Base-by-base conservation (phyloP, 805 yeast species). In the Candida golubevii region DNA sequence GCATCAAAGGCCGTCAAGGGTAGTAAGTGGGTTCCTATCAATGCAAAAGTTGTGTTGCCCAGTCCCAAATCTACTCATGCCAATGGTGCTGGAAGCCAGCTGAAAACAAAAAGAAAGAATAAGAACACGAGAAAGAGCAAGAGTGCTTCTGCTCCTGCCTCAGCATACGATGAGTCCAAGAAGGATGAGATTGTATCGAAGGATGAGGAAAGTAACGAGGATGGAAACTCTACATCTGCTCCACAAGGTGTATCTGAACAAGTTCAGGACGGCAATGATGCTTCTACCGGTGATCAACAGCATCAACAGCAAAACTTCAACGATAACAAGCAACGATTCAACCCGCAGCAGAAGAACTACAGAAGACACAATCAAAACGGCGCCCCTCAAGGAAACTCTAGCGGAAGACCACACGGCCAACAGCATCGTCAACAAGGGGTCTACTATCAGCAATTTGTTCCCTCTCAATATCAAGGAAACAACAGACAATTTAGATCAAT, bases 1-100 rank as follows among this genome's bases (percentile, higher is more conserved):
- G 38, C 30, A 15, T 42, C 56, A 14, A 68, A 69, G 49, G 67
- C 68, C 50, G 63, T 66, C 50, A 71, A 70, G 53, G 71, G 74
- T 14, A 69, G 61, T 50, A 68, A 71, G 51, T 71, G 76, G 76
- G 72, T 71, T 26, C 76, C 76, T 13, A 65, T 71, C 43, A 61
- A 52, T 44, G 74, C 74, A 29, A 71, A 71, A 50, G 72, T 71
- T 26, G 63, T 62, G 33, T 63, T 71, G 51, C 67, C 72, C 29
- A 62, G 56, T 49, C 53, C 69, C n/a, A 66, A 71, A 58, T 51
- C 50, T 40, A 49, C 49, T 36, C 63, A 59, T 35, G 51, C 57
- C 41, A 45, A 36, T 33, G 49, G 45, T 18, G 45, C 38, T 13
- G 41, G 37, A n/a, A 38, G 55, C 45, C 51, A 63, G 58, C 53